Evolutionary conservation across 495 filamentous ascomycete genomes (phyloP).

Genomic region (Aspergillus panamensis): DNA sequence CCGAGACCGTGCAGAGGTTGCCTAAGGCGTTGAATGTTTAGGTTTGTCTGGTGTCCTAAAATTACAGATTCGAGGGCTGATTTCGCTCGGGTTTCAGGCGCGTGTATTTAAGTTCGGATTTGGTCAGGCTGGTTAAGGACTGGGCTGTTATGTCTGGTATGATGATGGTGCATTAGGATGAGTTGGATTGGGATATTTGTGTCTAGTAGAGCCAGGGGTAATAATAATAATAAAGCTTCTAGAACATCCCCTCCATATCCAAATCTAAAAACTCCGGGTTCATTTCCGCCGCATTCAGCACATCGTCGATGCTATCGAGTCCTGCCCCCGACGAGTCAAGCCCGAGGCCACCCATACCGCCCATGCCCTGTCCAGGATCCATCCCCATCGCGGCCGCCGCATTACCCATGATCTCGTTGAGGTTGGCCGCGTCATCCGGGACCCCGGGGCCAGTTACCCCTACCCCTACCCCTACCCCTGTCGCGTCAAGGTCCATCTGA

Average conservation of each 20-base stretch:
- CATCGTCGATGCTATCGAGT: conserved; percentile 39
- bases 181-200: no score
- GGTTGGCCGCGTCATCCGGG: conserved; percentile 36
- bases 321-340: no score
- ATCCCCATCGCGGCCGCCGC: conserved; percentile 38
- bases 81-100: no score
- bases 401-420: conserved; percentile 48
- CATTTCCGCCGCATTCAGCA: conserved; percentile 48
- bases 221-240: no score
- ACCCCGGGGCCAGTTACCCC: conserved; percentile 19
- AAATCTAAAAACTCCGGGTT: conserved; percentile 50
- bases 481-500: conserved; percentile 36
- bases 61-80: no score
- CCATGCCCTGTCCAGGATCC: conserved; percentile 33
- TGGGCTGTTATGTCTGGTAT: neutral
- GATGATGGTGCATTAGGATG: neutral
- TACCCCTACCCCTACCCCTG: no score
- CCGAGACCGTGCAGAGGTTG: neutral
- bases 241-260: conserved; percentile 50
- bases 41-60: neutral
- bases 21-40: neutral
- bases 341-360: conserved; percentile 14
- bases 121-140: no score
- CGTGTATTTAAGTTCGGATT: no score
- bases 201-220: no score